phyloP scores from a whole-genome alignment of 306 rosid genomes.

The Glycine tomentella region DNA sequence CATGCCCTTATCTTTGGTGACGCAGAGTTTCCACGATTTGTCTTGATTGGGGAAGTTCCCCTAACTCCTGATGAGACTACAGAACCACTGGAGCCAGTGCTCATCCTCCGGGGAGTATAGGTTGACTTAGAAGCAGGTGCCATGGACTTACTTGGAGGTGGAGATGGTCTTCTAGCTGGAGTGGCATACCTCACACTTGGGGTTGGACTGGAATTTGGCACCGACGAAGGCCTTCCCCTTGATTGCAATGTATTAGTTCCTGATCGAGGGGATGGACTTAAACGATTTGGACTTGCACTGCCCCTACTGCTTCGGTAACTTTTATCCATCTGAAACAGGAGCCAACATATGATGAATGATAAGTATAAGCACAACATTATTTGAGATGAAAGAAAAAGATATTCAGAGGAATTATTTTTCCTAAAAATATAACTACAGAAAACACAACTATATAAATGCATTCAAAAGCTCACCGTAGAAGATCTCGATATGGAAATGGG shows the following conservation, averaged over 20 bases:
- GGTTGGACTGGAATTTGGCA: conserved; percentile 78
- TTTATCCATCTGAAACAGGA: conserved; percentile 74
- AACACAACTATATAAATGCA: conserved; percentile 4
- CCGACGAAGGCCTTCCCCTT: conserved; percentile 67
- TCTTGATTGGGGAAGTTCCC: conserved; percentile 77
- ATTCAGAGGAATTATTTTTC: background rate
- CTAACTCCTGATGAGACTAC: conserved; percentile 63
- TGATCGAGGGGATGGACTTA: conserved; percentile 87
- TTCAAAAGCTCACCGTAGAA: conserved; percentile 68
- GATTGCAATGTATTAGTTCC: conserved; percentile 64
- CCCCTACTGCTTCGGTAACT: conserved; percentile 84
- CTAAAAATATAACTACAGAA: background rate
- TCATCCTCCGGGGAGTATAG: conserved; percentile 72
- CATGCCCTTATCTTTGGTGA: conserved; percentile 88
- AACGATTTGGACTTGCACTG: conserved; percentile 86
- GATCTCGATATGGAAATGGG: conserved; percentile 92
- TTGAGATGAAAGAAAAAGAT: background rate
- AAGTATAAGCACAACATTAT: conserved; percentile 19
- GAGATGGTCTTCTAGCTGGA: conserved; percentile 71
- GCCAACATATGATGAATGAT: conserved; percentile 20
- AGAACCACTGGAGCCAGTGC: conserved; percentile 66
- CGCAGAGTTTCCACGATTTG: conserved; percentile 78
- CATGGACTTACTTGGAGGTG: conserved; percentile 75
- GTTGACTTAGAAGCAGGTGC: conserved; percentile 72
- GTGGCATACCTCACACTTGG: conserved; percentile 57